Conservation (phyloP, 495 filamentous ascomycete species). For the Aspergillus bertholletiae region DNA sequence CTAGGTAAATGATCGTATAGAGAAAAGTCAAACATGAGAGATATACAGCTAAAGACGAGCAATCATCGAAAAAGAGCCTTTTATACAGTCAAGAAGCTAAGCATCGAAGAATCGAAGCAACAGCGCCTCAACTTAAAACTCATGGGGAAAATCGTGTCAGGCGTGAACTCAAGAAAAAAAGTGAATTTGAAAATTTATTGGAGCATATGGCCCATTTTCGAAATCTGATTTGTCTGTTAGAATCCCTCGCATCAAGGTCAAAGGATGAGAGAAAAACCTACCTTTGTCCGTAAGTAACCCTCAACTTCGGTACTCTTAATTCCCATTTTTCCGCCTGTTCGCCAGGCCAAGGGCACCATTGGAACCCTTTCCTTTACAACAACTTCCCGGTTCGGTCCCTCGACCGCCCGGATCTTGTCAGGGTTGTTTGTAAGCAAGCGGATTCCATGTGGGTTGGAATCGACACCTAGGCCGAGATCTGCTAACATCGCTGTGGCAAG, state of each 20-base stretch:
- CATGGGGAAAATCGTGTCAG: neutral
- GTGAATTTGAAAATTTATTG: conserved; percentile 26
- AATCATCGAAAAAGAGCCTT: neutral
- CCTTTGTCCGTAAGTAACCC: conserved; percentile 92
- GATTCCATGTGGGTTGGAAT: conserved; percentile 61
- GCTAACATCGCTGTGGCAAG: conserved; percentile 89
- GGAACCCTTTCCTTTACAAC: conserved; percentile 84
- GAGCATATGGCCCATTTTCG: conserved; percentile 72
- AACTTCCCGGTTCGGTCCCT: conserved; percentile 84
- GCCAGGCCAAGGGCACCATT: conserved; percentile 96
- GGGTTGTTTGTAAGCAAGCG: conserved; percentile 95
- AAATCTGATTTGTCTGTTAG: conserved; percentile 42
- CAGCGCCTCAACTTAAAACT: neutral
- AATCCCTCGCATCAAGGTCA: neutral
- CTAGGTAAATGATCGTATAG: conserved; percentile 3
- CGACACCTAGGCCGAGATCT: conserved; percentile 70
- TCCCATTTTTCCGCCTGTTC: conserved; percentile 71
- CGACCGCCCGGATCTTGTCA: conserved; percentile 91
- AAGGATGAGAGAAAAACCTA: conserved; percentile 26
- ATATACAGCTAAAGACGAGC: neutral
- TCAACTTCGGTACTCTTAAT: conserved; percentile 86
- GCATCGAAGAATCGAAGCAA: neutral
- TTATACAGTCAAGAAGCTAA: neutral
- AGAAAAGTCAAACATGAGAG: conserved; percentile 10
- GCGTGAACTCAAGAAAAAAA: conserved; percentile 1